phyloP scores from a whole-genome alignment of 2,329 filamentous ascomycete species.

The Cladosporium colombiae region DNA sequence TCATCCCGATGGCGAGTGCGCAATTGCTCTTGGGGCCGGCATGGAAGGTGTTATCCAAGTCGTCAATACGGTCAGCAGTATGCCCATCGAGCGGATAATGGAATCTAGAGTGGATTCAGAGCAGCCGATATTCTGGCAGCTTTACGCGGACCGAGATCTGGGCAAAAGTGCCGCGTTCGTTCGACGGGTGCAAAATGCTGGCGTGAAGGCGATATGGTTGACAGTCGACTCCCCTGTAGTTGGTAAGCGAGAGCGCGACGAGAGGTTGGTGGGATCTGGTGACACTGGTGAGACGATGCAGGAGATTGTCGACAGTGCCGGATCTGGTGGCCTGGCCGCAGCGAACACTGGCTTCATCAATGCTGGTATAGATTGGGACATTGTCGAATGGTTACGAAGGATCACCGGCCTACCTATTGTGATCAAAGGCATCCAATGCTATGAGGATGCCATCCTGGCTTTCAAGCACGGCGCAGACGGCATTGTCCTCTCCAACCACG shows the following conservation, averaged over 20 bases:
- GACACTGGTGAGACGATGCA: not conserved
- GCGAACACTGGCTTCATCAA: constrained; percentile 60
- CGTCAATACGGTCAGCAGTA: constrained; percentile 33
- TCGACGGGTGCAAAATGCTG: constrained; percentile 46
- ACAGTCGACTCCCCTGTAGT: constrained; percentile 60
- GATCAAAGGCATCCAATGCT: constrained; percentile 46
- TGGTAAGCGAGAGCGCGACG: constrained; percentile 54
- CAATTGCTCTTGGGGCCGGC: constrained; percentile 32
- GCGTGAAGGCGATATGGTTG: constrained; percentile 57
- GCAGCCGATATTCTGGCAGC: constrained; percentile 55
- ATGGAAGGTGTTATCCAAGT: constrained; percentile 33
- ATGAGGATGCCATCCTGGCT: constrained; percentile 46
- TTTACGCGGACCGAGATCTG: constrained; percentile 51
- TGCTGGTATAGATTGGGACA: constrained; percentile 51
- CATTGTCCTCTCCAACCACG: constrained; percentile 55
- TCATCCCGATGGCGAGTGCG: constrained; percentile 37
- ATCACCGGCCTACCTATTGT: constrained; percentile 55
- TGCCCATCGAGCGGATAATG: constrained; percentile 35
- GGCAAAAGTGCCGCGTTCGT: constrained; percentile 52
- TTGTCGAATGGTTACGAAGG: constrained; percentile 48
- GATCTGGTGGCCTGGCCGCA: constrained; percentile 44
- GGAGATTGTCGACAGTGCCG: not conserved
- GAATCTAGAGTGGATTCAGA: constrained; percentile 27
- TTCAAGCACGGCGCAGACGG: constrained; percentile 42
- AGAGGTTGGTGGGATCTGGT: constrained; percentile 23